phyloP scores from a whole-genome alignment of 345 rosid species.

The Eucalyptus viminalis region DNA sequence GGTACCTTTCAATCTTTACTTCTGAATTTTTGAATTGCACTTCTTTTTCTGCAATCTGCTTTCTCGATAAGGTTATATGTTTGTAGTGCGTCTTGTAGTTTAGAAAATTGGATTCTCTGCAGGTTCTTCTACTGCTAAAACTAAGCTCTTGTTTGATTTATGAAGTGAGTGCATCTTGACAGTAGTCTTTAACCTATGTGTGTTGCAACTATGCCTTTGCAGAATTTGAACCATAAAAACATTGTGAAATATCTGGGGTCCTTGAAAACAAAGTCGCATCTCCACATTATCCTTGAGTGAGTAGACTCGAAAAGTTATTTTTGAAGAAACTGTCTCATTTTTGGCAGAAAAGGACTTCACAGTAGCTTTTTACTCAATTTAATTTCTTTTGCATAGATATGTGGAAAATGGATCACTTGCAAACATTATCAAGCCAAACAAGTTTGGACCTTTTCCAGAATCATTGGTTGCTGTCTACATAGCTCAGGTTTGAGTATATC shows the following conservation, averaged over 20 bases:
- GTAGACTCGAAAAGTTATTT: constrained; percentile 12
- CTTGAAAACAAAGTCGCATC: constrained; percentile 81
- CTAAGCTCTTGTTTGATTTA: neutral
- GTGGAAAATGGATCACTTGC: constrained; percentile 99
- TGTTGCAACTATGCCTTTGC: constrained; percentile 1
- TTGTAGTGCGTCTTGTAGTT: neutral
- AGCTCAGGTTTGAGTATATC: constrained; percentile 74
- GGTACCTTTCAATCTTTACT: constrained; percentile 24
- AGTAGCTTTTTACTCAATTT: neutral
- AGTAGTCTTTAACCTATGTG: neutral
- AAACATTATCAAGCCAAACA: constrained; percentile 94
- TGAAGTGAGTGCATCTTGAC: neutral
- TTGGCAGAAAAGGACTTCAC: neutral
- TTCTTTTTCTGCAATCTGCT: neutral
- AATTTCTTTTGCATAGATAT: constrained; percentile 36
- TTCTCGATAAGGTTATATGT: neutral
- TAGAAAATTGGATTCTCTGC: neutral
- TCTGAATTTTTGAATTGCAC: neutral
- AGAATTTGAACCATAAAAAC: constrained; percentile 97
- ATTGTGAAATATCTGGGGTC: constrained; percentile 99
- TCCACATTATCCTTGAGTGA: constrained; percentile 98
- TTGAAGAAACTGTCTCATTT: neutral
- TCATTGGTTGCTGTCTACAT: constrained; percentile 93
- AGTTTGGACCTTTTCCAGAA: constrained; percentile 98
- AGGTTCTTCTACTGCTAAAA: neutral